Conservation (phyloP, 768 basidiomycete species). For the Austroboletus festivus region DNA sequence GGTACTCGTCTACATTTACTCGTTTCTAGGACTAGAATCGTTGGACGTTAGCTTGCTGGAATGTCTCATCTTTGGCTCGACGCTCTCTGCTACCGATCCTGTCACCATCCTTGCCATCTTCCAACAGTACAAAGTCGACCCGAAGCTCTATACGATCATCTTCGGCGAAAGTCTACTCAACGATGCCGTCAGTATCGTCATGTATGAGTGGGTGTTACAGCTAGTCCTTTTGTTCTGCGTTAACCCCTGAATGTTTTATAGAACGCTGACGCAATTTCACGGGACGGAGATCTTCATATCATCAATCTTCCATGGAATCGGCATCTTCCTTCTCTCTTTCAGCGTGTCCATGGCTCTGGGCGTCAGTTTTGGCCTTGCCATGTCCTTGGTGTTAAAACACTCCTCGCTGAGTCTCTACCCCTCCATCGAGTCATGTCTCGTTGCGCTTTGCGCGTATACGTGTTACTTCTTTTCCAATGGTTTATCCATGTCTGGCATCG, state of each 20-base stretch:
- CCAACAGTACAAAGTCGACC: constrained; percentile 98
- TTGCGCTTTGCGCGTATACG: constrained; percentile 91
- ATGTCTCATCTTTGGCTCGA: constrained; percentile 94
- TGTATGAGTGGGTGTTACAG: constrained; percentile 87
- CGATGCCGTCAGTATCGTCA: constrained; percentile 99
- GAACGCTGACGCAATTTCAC: constrained; percentile 90
- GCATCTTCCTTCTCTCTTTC: constrained; percentile 96
- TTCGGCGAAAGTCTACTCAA: constrained; percentile 97
- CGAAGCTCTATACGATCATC: constrained; percentile 94
- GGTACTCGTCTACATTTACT: constrained; percentile 91
- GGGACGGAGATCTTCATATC: constrained; percentile 81
- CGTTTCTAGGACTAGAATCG: constrained; percentile 87
- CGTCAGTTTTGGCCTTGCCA: constrained; percentile 84
- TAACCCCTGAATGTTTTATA: constrained; percentile 30
- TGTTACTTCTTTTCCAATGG: constrained; percentile 99
- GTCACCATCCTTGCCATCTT: constrained; percentile 98
- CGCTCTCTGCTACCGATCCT: constrained; percentile 95
- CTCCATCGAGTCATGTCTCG: constrained; percentile 96
- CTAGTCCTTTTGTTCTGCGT: background rate
- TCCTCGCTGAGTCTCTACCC: constrained; percentile 83
- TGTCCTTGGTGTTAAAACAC: constrained; percentile 93
- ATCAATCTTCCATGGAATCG: constrained; percentile 94
- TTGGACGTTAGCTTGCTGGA: constrained; percentile 84
- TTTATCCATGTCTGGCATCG: constrained; percentile 91
- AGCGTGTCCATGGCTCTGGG: constrained; percentile 93